Evolutionary conservation across 169 alveolate species (phyloP), one percentile per base, ranked within the genome.

Genomic region (Ichthyophthirius multifiliis): DNA sequence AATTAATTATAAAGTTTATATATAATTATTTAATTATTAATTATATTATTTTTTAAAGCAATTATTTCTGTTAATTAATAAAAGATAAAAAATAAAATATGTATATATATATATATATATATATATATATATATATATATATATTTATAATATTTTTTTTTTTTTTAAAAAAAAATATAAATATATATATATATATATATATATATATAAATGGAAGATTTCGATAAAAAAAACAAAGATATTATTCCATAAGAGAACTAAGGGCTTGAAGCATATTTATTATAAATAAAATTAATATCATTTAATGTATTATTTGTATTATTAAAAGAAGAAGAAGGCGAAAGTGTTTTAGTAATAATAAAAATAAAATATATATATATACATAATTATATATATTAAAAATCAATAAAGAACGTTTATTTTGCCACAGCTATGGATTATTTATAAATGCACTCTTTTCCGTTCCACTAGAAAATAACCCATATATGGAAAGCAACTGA

Each of bases 391-490:
- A 9, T 41, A 13, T 41, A 9, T 41, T 41, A 9, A 13, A 27
- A 55, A 55, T 27, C 31, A 55, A 15, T 63, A 15, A 32, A 39
- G 55, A 10, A 34, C 39, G 15, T 74, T 16, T 81, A 47, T 73
- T 34, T 73, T 23, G 39, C 16, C 5, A 81, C 81, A 15, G 71
- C 65, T 3, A 16, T 73, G 20, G 86, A 81, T 73, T 81, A 81
- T 74, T 45, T 81, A 43, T 44, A 81, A 41, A 81, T 81, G 86
- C 82, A 71, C 20, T 20, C 63, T 10, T 81, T 81, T 55, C 86
- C 86, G 6, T 81, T 81, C 43, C 62, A 67, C 32, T 23, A 48
- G 18, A 81, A 41, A 3, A 16, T 81, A 5, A 32, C 45, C 4
- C 67, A 48, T 41, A 23, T 81, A 18, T 81, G 86, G 86, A 81